A percentile compares a stretch with the other conserved stretches of the same genome.
These are phyloP conservation scores for Pleurotus platypus DNA, from an alignment of 768 basidiomycete genomes.

Conservation along the genomic window DNA sequence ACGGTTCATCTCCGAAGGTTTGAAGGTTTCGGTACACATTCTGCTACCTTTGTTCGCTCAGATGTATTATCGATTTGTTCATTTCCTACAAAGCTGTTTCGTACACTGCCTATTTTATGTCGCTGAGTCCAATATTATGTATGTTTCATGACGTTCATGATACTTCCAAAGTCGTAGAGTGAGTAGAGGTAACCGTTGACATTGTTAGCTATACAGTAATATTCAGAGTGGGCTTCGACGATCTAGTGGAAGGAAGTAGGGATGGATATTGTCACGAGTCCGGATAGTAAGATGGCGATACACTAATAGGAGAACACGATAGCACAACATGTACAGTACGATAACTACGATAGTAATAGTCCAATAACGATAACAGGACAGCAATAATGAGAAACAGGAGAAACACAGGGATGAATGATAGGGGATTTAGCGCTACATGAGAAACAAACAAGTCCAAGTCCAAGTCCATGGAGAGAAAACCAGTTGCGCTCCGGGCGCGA, in stretches of 20 bases:
- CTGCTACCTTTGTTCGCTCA: background rate
- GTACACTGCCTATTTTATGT: background rate
- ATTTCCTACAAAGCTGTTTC: background rate
- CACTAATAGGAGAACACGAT: no score
- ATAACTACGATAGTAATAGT: background rate
- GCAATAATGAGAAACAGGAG: background rate
- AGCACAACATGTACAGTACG: no score
- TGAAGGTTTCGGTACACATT: background rate
- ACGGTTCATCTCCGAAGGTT: background rate
- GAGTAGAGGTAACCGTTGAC: no score
- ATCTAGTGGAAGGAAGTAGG: no score
- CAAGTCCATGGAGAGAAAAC: background rate
- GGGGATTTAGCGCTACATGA: background rate
- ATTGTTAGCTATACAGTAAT: no score
- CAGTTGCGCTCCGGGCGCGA: background rate
- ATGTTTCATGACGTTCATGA: no score
- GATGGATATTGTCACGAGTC: no score
- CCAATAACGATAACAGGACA: conserved; percentile 5
- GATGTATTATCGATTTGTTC: background rate
- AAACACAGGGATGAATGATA: background rate
- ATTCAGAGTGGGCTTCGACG: no score
- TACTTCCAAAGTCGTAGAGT: no score
- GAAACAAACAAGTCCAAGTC: background rate
- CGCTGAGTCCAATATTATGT: no score
- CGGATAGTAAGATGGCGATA: no score